Conservation (phyloP, 2,329 filamentous ascomycete genomes). For the Aspergillaceae sp. region DNA sequence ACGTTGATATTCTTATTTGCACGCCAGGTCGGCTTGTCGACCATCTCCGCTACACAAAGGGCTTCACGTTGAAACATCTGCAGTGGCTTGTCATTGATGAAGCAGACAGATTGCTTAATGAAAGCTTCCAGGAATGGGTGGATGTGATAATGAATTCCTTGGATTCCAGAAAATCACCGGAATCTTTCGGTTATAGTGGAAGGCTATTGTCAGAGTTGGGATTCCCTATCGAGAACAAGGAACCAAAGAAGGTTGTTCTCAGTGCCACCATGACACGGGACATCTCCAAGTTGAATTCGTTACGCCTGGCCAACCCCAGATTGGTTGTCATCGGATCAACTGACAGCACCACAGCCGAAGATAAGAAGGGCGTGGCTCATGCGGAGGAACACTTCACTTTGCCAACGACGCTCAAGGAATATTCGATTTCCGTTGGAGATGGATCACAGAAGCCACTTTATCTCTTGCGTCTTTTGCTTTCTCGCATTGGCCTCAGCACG, state of each 20-base stretch:
- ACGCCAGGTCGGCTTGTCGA: constrained; percentile 89
- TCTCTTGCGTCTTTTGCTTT: constrained; percentile 64
- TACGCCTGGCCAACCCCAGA: constrained; percentile 65
- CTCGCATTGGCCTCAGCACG: constrained; percentile 21
- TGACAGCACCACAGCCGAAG: constrained; percentile 14
- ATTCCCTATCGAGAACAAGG: constrained; percentile 30
- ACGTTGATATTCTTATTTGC: constrained; percentile 80
- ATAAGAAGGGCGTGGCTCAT: constrained; percentile 9
- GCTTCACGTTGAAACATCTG: constrained; percentile 68
- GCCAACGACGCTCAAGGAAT: constrained; percentile 56
- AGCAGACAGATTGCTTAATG: constrained; percentile 81
- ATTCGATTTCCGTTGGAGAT: constrained; percentile 59
- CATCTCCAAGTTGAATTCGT: constrained; percentile 64
- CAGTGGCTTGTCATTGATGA: constrained; percentile 90
- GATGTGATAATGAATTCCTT: constrained; percentile 55
- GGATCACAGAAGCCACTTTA: constrained; percentile 71
- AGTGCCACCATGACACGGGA: constrained; percentile 91
- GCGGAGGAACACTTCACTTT: constrained; percentile 45
- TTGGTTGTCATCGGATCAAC: constrained; percentile 64
- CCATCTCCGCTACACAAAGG: constrained; percentile 73
- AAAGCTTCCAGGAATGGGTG: constrained; percentile 90
- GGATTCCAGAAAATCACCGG: constrained; percentile 46
- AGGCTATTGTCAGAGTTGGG: constrained; percentile 27
- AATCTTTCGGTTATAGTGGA: constrained; percentile 37
- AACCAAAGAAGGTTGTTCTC: constrained; percentile 70